Evolutionary conservation across 352 stramenopile genomes (phyloP).

Genomic region (Aphanomyces astaci): DNA sequence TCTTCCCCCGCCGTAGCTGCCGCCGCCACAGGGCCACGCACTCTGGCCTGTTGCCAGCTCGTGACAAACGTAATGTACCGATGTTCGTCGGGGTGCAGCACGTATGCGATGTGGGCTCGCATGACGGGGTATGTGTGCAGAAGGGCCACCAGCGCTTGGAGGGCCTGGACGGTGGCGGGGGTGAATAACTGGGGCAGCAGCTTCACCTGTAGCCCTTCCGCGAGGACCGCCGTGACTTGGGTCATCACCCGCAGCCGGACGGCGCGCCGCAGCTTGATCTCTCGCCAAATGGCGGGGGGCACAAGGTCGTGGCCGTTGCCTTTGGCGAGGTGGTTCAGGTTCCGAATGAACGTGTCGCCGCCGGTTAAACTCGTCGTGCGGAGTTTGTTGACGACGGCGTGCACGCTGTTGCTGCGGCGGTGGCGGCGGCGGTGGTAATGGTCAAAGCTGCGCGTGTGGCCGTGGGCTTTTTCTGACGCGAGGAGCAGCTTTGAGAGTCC

Average conservation of each 20-base stretch:
- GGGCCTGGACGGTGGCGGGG: not conserved
- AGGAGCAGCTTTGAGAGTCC: no score
- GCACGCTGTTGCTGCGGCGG: not conserved
- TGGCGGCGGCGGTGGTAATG: not conserved
- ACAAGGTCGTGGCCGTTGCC: not conserved
- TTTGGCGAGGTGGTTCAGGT: not conserved
- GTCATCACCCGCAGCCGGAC: not conserved
- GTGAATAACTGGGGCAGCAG: not conserved
- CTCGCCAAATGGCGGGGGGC: not conserved
- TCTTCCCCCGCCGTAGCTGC: not conserved
- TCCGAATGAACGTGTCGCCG: not conserved
- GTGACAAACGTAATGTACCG: conserved; percentile 5
- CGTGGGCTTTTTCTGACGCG: no score
- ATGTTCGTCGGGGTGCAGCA: not conserved
- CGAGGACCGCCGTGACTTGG: not conserved
- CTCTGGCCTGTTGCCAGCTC: not conserved
- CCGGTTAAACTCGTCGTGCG: not conserved
- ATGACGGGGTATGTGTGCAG: not conserved
- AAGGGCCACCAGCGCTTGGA: not conserved
- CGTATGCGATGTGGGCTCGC: not conserved
- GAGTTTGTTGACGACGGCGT: not conserved
- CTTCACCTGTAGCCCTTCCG: not conserved
- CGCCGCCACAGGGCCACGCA: not conserved
- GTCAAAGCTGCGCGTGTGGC: not conserved
- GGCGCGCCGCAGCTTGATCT: not conserved